Evolutionary conservation across 129 eudicot species (phyloP).

Genomic region (Pulicaria dysenterica): DNA sequence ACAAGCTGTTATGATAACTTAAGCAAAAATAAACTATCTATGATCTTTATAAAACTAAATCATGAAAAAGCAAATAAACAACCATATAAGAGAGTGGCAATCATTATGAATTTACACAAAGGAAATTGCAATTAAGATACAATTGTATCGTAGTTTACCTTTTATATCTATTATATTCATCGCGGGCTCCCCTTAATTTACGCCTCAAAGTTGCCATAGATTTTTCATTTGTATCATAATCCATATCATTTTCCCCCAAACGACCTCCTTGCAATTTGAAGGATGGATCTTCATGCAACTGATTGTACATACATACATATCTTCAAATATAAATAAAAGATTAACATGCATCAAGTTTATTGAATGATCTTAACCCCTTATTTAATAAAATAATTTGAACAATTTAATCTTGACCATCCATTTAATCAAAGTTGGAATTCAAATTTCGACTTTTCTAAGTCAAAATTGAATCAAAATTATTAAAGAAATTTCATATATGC

Average conservation of each 20-base stretch:
- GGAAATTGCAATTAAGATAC: background rate
- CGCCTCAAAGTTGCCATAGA: slow-evolving; percentile 98
- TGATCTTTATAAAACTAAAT: background rate
- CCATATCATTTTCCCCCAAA: slow-evolving; percentile 91
- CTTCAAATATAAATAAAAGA: no score
- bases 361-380: no score
- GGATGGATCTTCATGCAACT: slow-evolving; percentile 88
- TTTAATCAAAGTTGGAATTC: no score
- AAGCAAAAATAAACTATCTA: background rate
- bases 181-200: slow-evolving; percentile 77
- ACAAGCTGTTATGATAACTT: background rate
- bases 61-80: background rate
- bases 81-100: background rate
- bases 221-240: slow-evolving; percentile 91
- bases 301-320: no score
- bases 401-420: no score
- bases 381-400: no score
- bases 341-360: no score
- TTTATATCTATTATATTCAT: slow-evolving; percentile 82
- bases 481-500: no score
- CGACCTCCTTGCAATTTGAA: slow-evolving; percentile 91
- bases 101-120: background rate
- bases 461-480: no score
- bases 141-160: slow-evolving; percentile 43
- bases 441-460: no score